Percentiles rank a stretch among this genome's conserved stretches.
Conservation (phyloP, 2,329 filamentous ascomycete genomes). For the Nigrograna mackinnonii region DNA sequence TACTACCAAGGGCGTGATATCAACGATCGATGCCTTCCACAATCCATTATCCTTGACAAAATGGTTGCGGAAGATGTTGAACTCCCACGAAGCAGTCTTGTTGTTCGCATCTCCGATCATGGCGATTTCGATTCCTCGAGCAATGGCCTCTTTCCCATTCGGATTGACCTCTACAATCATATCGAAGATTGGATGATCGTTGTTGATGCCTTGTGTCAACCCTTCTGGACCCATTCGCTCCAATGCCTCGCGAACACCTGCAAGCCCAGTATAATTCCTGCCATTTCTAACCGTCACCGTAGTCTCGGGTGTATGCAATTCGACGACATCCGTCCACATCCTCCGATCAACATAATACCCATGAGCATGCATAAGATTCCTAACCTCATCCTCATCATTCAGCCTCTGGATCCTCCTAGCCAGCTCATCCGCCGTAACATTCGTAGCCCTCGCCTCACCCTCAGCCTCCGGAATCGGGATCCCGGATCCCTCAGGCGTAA, state of each 20-base stretch:
- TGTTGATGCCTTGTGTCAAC: conserved; percentile 23
- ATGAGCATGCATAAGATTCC: conserved; percentile 26
- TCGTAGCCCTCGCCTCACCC: conserved; percentile 10
- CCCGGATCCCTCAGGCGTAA: conserved; percentile 20
- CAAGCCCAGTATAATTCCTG: conserved; percentile 10
- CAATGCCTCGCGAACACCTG: conserved; percentile 15
- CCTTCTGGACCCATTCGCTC: conserved; percentile 24
- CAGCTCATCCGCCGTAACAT: conserved; percentile 14
- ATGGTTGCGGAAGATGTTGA: conserved; percentile 25
- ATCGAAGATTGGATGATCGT: conserved; percentile 28
- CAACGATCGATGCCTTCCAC: conserved; percentile 20
- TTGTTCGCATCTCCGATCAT: conserved; percentile 25
- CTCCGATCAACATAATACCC: conserved; percentile 26
- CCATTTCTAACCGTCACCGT: conserved; percentile 8
- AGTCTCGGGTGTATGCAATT: conserved; percentile 17
- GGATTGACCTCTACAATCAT: conserved; percentile 20
- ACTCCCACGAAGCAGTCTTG: conserved; percentile 22
- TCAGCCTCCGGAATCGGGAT: conserved; percentile 17
- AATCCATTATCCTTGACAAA: conserved; percentile 19
- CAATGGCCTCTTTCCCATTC: conserved; percentile 17
- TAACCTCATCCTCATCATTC: conserved; percentile 27
- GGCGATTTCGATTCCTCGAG: conserved; percentile 23
- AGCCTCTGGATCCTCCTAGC: conserved; percentile 15
- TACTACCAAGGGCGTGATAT: conserved; percentile 20
- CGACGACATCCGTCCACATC: conserved; percentile 29